Percentiles rank a stretch among this genome's conserved stretches.
Evolutionary conservation across 2,329 filamentous ascomycete species (phyloP).

Genomic region (Nigrospora sphaerica): DNA sequence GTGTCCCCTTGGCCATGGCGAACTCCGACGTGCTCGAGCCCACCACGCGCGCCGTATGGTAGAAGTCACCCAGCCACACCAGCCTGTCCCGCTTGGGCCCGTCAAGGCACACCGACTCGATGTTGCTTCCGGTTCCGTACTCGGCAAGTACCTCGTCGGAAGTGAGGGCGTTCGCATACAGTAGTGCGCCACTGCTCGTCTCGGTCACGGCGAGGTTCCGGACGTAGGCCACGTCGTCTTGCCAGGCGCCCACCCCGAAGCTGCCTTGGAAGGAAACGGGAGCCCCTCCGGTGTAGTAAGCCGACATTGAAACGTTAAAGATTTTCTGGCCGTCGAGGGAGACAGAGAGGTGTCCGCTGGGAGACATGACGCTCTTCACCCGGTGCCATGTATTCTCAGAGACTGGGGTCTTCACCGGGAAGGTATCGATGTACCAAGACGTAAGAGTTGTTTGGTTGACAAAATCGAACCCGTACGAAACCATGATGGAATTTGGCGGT

Average conservation of each 20-base stretch:
- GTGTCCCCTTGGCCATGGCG: conserved; percentile 25
- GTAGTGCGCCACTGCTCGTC: conserved; percentile 16
- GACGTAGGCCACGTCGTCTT: conserved; percentile 29
- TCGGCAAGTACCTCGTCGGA: conserved; percentile 21
- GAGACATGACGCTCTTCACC: conserved; percentile 23
- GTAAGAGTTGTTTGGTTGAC: conserved; percentile 27
- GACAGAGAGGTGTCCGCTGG: conserved; percentile 17
- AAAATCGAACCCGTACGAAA: conserved; percentile 24
- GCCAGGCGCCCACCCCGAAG: conserved; percentile 32
- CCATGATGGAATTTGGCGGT: conserved; percentile 24
- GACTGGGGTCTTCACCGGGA: conserved; percentile 17
- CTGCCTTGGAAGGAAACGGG: conserved; percentile 17
- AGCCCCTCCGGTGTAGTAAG: conserved; percentile 4
- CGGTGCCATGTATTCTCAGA: conserved; percentile 27
- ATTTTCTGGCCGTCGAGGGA: conserved; percentile 16
- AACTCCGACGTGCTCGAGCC: conserved; percentile 23
- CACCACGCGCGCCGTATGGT: conserved; percentile 30
- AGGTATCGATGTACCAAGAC: conserved; percentile 16
- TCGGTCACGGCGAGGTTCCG: conserved; percentile 23
- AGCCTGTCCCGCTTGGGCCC: conserved; percentile 32
- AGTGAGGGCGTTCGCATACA: conserved; percentile 24
- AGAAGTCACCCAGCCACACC: conserved; percentile 34
- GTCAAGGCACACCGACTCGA: conserved; percentile 29
- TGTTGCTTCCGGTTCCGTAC: conserved; percentile 26
- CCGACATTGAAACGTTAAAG: conserved; percentile 6